phyloP scores from a whole-genome alignment of 1,139 yeast species.

The Yamadazyma atmosphaerica region DNA sequence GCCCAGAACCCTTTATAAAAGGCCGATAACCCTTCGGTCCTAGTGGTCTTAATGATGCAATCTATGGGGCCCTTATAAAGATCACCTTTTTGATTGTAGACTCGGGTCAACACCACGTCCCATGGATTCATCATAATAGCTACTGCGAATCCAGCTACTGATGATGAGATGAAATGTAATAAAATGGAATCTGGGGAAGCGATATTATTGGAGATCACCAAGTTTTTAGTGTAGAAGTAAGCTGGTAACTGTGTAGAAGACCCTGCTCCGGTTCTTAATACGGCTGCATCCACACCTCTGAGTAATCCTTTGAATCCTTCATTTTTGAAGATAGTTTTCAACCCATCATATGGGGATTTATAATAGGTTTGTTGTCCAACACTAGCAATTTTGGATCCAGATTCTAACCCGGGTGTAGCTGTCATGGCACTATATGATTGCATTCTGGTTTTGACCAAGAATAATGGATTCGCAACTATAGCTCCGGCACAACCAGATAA shows the following conservation, averaged over 20 bases:
- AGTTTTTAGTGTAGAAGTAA: conserved; percentile 73
- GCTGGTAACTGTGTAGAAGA: conserved; percentile 95
- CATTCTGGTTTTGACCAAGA: conserved; percentile 92
- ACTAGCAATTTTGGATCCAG: conserved; percentile 21
- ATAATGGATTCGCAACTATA: conserved; percentile 84
- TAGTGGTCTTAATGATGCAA: conserved; percentile 79
- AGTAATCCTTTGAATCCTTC: conserved; percentile 82
- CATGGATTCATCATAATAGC: conserved; percentile 96
- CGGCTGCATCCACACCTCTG: conserved; percentile 94
- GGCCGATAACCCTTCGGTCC: conserved; percentile 82
- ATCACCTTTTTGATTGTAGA: conserved; percentile 91
- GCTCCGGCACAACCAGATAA: conserved; percentile 90
- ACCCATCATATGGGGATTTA: conserved; percentile 65
- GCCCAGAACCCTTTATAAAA: conserved; percentile 95
- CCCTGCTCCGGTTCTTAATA: conserved; percentile 92
- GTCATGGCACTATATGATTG: conserved; percentile 62
- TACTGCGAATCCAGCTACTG: conserved; percentile 87
- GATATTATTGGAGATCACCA: conserved; percentile 48
- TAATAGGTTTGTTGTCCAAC: conserved; percentile 95
- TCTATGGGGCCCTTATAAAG: conserved; percentile 85
- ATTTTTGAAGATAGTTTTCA: conserved; percentile 54
- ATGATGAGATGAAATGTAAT: conserved; percentile 72
- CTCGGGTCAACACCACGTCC: conserved; percentile 91
- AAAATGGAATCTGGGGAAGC: conserved; percentile 63
- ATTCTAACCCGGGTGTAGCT: conserved; percentile 15